Conservation (phyloP, 331 rosid species). For the Dryas integrifolia region DNA sequence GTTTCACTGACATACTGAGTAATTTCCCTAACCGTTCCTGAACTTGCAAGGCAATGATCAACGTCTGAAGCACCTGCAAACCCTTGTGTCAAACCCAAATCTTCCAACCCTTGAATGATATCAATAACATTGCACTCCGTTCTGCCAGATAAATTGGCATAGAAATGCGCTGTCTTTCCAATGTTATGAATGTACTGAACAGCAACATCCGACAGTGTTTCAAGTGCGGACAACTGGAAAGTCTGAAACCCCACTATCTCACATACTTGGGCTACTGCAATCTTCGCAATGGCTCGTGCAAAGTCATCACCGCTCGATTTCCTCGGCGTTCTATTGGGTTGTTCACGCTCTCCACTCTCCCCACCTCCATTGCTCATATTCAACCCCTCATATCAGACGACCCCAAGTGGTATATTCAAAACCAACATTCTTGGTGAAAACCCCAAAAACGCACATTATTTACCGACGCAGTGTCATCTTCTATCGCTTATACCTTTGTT, state of each 20-base stretch:
- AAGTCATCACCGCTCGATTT: slow-evolving; percentile 58
- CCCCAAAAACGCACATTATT: slow-evolving; percentile 25
- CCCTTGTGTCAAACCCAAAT: slow-evolving; percentile 63
- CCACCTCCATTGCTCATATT: slow-evolving; percentile 92
- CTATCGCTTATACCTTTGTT: slow-evolving; percentile 19
- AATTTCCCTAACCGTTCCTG: slow-evolving; percentile 57
- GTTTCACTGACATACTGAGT: slow-evolving; percentile 46
- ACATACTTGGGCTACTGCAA: slow-evolving; percentile 70
- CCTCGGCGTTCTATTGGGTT: slow-evolving; percentile 36
- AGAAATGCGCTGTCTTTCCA: slow-evolving; percentile 57
- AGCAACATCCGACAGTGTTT: slow-evolving; percentile 51
- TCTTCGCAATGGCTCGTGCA: slow-evolving; percentile 52
- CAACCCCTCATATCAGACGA: slow-evolving; percentile 76
- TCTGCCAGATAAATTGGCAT: slow-evolving; percentile 75
- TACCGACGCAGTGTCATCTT: not conserved
- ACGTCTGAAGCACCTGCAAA: slow-evolving; percentile 68
- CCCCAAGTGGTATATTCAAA: slow-evolving; percentile 29
- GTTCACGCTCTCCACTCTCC: slow-evolving; percentile 71
- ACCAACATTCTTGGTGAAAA: slow-evolving; percentile 33
- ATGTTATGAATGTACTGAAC: slow-evolving; percentile 48
- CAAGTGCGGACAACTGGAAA: slow-evolving; percentile 73
- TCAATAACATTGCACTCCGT: slow-evolving; percentile 60
- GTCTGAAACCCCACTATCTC: slow-evolving; percentile 75
- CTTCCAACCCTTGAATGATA: slow-evolving; percentile 76
- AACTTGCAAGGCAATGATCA: slow-evolving; percentile 63